Base-by-base conservation (phyloP, 768 basidiomycete species). In the Trametes cubensis region DNA sequence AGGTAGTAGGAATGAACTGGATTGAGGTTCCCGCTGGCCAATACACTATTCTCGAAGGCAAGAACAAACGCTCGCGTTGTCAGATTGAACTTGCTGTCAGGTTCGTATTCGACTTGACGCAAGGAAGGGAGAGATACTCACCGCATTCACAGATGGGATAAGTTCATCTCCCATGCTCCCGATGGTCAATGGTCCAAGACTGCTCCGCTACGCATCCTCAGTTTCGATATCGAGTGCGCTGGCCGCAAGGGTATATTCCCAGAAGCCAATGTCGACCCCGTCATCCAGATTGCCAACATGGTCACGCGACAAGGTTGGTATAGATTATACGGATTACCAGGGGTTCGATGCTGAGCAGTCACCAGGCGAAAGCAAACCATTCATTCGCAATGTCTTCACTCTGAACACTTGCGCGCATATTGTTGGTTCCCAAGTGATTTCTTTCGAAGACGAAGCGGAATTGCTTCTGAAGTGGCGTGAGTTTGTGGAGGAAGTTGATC, bases 1-100 rank as follows among this genome's bases (percentile, higher is more conserved):
- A 95, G 92, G 87, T 99, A 30, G 88, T 95, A 51, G 97, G 97
- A 10, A 98, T 99, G 97, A 98, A 98, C 72, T 99, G 97, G 96
- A 89, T 99, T 55, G 94, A 98, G 75, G 79, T 97, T 10, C 90
- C 90, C 5, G 86, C 89, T 4, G 92, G 92, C 2, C 85, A 86
- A 66, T 99, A 97, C 70, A 78, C 79, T 14, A 71, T 95, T 20
- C 60, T 87, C n/a, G 71, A 81, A 2, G 79, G 75, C 13, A 78
- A 79, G 45, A 77, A 81, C 40, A 91, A 86, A 70, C 81, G 81
- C 50, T 95, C 95, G 0, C 81, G 83, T 50, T 98, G 94, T 73
- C 97, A 99, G 72, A 82, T 98, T 17, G 96, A 99, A 73, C 75
- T 98, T 48, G 83, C 77, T 28, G 81, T 94, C 66, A 83, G 81